These are phyloP conservation scores for Neonectria magnoliae DNA, from an alignment of 2,329 filamentous ascomycete species.

Conservation along the genomic window DNA sequence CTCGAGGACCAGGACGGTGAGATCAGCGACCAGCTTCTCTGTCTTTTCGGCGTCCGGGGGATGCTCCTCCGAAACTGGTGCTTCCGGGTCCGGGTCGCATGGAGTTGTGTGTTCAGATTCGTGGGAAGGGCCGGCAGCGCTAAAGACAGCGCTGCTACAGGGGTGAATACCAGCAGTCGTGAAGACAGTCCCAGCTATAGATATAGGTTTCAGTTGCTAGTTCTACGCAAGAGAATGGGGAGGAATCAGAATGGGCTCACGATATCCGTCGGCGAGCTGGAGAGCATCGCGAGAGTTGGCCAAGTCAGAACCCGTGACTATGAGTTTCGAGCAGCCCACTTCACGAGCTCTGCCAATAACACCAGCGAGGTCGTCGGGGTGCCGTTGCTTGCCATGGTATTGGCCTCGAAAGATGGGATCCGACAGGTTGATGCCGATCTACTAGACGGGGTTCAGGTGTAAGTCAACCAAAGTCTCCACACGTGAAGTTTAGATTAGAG, in stretches of 20 bases:
- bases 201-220: constrained; percentile 12
- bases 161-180: constrained; percentile 95
- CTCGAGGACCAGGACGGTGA: constrained; percentile 72
- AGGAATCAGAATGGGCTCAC: constrained; percentile 59
- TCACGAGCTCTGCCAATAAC: constrained; percentile 82
- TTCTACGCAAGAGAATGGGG: constrained; percentile 13
- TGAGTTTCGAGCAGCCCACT: constrained; percentile 86
- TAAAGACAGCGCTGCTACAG: constrained; percentile 85
- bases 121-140: constrained; percentile 57
- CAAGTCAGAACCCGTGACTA: constrained; percentile 92
- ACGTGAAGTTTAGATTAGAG: constrained; percentile 17
- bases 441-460: constrained; percentile 35
- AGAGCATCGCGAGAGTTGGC: constrained; percentile 80
- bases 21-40: constrained; percentile 61
- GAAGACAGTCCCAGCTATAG: constrained; percentile 80
- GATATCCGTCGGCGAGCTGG: constrained; percentile 76
- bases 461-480: constrained; percentile 23
- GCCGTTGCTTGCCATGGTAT: constrained; percentile 82
- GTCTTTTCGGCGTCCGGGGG: constrained; percentile 57
- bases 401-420: constrained; percentile 88
- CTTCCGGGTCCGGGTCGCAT: constrained; percentile 63
- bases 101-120: constrained; percentile 61
- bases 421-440: constrained; percentile 95
- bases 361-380: constrained; percentile 77
- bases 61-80: constrained; percentile 60